Percentiles rank a stretch among this genome's conserved stretches.
phyloP scores from a whole-genome alignment of 2,329 filamentous ascomycete species.

The Penicillium concentricum region DNA sequence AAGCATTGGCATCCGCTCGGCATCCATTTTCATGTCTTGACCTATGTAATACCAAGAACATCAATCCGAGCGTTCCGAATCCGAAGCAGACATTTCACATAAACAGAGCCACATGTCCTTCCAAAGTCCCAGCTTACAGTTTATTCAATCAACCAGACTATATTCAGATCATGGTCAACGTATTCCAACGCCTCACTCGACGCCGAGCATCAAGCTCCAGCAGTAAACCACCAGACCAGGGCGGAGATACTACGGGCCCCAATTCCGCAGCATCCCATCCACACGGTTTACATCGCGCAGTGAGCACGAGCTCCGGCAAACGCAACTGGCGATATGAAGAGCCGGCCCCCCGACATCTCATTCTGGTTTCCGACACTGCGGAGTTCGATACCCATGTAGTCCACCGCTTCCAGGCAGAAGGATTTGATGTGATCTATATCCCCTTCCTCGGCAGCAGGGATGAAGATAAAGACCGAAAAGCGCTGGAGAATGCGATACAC shows the following conservation, averaged over 20 bases:
- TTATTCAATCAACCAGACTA: neutral
- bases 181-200: conserved; percentile 20
- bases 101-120: neutral
- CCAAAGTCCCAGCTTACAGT: neutral
- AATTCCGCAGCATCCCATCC: neutral
- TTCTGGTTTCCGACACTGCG: conserved; percentile 31
- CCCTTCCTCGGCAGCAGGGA: conserved; percentile 38
- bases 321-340: conserved; percentile 16
- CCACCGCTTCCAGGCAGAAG: conserved; percentile 56
- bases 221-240: neutral
- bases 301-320: conserved; percentile 17
- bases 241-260: neutral
- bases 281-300: conserved; percentile 11
- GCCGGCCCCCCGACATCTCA: conserved; percentile 25
- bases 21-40: neutral
- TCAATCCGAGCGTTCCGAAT: neutral
- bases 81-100: no score
- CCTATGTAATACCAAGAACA: conserved; percentile 9
- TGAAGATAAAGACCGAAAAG: conserved; percentile 50
- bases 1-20: conserved; percentile 4
- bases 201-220: conserved; percentile 15
- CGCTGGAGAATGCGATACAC: conserved; percentile 50
- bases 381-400: conserved; percentile 54
- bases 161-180: conserved; percentile 18
- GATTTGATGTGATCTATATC: conserved; percentile 57